Conservation (phyloP, 257 asterid genomes). For the Coffea eugenioides region DNA sequence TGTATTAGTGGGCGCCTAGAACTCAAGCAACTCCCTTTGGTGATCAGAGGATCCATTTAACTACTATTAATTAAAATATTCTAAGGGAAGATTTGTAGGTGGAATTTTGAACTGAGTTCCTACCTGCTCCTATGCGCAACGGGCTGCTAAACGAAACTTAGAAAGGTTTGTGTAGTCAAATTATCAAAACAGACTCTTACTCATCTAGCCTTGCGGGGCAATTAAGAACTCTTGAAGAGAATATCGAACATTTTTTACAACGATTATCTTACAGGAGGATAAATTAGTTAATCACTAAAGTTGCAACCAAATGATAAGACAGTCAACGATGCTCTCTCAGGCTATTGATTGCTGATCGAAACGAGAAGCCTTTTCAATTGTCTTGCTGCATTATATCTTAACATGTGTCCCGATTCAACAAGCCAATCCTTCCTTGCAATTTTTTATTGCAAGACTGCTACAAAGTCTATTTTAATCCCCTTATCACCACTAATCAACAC, state of each 20-base stretch:
- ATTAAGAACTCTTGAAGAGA: slow-evolving; percentile 5
- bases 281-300: slow-evolving; percentile 6
- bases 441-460: not conserved
- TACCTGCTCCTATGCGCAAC: slow-evolving; percentile 12
- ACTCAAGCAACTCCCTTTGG: not conserved
- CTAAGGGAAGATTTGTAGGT: not conserved
- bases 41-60: not conserved
- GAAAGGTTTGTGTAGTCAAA: slow-evolving; percentile 2
- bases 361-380: not conserved
- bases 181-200: slow-evolving; percentile 12
- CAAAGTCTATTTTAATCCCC: not conserved
- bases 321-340: slow-evolving; percentile 9
- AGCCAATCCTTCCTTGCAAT: not conserved
- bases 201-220: not conserved
- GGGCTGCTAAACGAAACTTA: not conserved
- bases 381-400: slow-evolving; percentile 12
- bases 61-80: slow-evolving; percentile 3
- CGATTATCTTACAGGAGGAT: not conserved
- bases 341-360: slow-evolving; percentile 9
- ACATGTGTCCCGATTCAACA: slow-evolving; percentile 11
- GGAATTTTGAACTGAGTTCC: not conserved
- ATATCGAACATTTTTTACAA: slow-evolving; percentile 11
- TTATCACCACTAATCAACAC: not conserved
- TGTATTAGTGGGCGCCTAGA: slow-evolving; percentile 1
- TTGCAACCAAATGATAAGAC: slow-evolving; percentile 10